Evolutionary conservation across 768 basidiomycete genomes (phyloP), one percentile per base, ranked within the genome.

Genomic region (Mycena venus): DNA sequence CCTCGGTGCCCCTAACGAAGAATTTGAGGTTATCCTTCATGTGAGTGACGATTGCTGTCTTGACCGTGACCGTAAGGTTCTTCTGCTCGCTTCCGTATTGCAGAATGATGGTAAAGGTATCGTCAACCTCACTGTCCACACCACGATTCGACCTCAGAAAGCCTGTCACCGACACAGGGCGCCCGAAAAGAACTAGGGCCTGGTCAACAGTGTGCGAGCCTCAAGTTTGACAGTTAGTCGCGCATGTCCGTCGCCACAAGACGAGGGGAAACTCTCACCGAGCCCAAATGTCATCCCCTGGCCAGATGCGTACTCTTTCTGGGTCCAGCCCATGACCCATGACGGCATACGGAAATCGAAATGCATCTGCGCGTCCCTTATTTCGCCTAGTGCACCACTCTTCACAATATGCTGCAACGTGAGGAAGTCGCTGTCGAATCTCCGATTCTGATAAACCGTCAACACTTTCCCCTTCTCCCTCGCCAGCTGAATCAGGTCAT

Each of bases 401-500:
- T 66, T 55, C 65, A 66, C 65, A 55, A 66, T 27, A 55, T 66
- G 65, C 51, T 55, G 65, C 65, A 66, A 40, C 65, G 65, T 66
- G 51, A 66, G 65, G 65, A 66, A 66, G 38, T 66, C 65, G 29
- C 51, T 55, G 65, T 66, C 65, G 51, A 66, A 66, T 66, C 65
- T 55, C 65, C 65, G 65, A 66, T 66, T 66, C 65, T 66, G 65
- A 66, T 66, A 66, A 55, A 66, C 65, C 65, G 65, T 66, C 65
- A 66, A 66, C 65, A 66, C 65, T 55, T 55, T 55, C 65, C 65
- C 65, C 53, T 56, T 66, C 65, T 66, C 65, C 65, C 65, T 66
- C 36, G 51, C 65, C 27, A 66, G 65, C 65, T 55, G 65, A 66
- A 66, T 66, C 53, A 66, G 51, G 25, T 56, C 65, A 66, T 66